Base-by-base conservation (phyloP, 1,139 yeast species). In the Protomyces macrosporus region DNA sequence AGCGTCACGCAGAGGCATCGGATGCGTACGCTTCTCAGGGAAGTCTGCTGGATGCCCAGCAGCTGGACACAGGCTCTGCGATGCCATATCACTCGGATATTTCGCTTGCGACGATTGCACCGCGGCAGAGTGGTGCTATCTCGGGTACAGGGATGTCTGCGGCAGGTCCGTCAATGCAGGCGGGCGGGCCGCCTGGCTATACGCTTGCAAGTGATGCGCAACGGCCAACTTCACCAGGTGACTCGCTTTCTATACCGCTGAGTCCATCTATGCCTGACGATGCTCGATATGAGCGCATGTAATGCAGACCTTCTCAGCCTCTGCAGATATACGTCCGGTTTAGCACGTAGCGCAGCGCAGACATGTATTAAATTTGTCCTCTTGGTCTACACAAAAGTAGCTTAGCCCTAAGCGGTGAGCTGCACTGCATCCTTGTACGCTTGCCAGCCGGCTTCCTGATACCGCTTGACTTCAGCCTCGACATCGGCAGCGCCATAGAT, bases 401-500 rank as follows among this genome's bases (percentile, higher is more conserved):
- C 23, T 23, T 23, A 23, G 23, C 23, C 23, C 23, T 23, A 23
- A 23, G 23, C 23, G 23, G 23, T 23, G 23, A 3, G 5, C 37
- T 42, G 12, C 39, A 54, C 30, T 10, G 48, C 14, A 14, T 50
- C 54, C 16, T 55, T 60, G 53, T 67, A 67, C 33, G 69, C 69
- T 14, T 60, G 32, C 69, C 69, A 67, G 12, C 69, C 69, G n/a
- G 68, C 69, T 33, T 65, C 40, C 76, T 88, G 84, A 76, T 95
- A 95, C 72, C 98, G 83, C 72, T 85, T 81, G 45, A 97, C 96
- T 75, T 95, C 97, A 2, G 79, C 87, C 1, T 78, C 80, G 6
- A 97, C 96, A 73, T 93, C 96, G 76, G 98, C 85, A 12, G 95
- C 97, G n/a, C 95, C 98, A 74, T 88, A 90, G 66, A 95, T 80